Base-by-base conservation (phyloP, 2,329 filamentous ascomycete genomes). In the Sarocladium kiliense region DNA sequence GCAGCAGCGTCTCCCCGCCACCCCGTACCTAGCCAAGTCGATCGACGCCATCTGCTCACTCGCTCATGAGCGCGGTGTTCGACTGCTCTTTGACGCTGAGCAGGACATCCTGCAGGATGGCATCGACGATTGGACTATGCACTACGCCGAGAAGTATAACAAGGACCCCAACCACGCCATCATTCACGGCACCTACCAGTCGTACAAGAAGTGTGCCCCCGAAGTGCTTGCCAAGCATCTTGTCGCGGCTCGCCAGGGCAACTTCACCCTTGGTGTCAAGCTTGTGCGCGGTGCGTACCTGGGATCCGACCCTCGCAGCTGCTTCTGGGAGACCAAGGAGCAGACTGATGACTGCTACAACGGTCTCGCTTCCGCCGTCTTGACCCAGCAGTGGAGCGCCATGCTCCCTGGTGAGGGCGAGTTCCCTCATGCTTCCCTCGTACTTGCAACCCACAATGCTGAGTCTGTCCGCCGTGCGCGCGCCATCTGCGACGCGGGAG, bases 51-150 rank as follows among this genome's bases (percentile, higher is more conserved):
- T 95, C 60, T 95, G 91, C 71, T 75, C 85, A 47, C 80, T 88
- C 16, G 91, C 91, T 0, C 78, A 82, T 2, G 74, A 81, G 36
- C 84, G 86, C 53, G 83, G 86, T 23, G 83, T 96, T 2, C 80
- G 83, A 2, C 78, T 97, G 1, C 81, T 96, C 2, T 90, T 96
- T 59, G 90, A 95, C 59, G 92, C 91, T 1, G 92, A 97, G 71
- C 90, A 96, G 69, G 85, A 86, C 56, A 79, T 82, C 55, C 80
- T 94, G 27, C 89, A 96, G 71, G 74, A 80, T 5, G 90, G 90
- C 7, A 93, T 95, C 58, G 87, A 94, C 66, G 80, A 83, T 61
- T 93, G 91, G 87, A 89, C 86, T 4, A 71, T 94, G 51, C 73
- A 79, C n/a, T 87, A 91, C 62, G 89, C 91, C 75, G 81, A 82